Evolutionary conservation across 1,139 yeast species (phyloP), one percentile per base, ranked within the genome.

Genomic region (Insectozyma bohioensis): DNA sequence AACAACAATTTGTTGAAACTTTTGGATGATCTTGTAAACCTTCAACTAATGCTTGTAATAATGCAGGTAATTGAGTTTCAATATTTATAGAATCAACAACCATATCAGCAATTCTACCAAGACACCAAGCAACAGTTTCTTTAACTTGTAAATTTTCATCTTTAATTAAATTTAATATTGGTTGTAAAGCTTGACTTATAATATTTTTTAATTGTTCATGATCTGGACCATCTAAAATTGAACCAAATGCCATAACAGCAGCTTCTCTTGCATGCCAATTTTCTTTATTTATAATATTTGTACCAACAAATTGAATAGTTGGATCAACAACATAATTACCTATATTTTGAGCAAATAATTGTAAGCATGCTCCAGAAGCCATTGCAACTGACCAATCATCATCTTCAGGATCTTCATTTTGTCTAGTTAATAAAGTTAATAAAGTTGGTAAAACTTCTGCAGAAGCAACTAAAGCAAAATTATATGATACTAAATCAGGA

Each of bases 301-400:
- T 71, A 46, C 83, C 90, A 22, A 92, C 96, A 64, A 88, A 92
- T 36, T 72, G 73, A 42, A 92, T 66, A 4, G 95, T 86, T 29
- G 95, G 92, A 42, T 80, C 84, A 27, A 90, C 88, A 32, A 92
- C 88, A 47, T 80, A 80, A 53, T 84, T 80, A 11, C 92, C 94
- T 32, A 95, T 85, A 52, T 85, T 79, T 58, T 85, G 95, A 4
- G 98, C 96, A 63, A 86, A 90, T 42, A 92, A 70, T 63, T 87
- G 96, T 52, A 92, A 69, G 63, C 97, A 94, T 10, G 97, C 92
- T 51, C 96, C 98, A 2, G 98, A 96, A 33, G 98, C 97, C 98
- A 92, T 92, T 6, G 97, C 81, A 28, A 88, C 95, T 36, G 90
- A 85, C 98, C 98, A 92, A 51, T 87, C 95, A 53, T 92, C 98